A percentile compares a stretch with the other conserved stretches of the same genome.
Evolutionary conservation across 2,329 filamentous ascomycete species (phyloP).

Genomic region (Trichoderma brevicompactum): DNA sequence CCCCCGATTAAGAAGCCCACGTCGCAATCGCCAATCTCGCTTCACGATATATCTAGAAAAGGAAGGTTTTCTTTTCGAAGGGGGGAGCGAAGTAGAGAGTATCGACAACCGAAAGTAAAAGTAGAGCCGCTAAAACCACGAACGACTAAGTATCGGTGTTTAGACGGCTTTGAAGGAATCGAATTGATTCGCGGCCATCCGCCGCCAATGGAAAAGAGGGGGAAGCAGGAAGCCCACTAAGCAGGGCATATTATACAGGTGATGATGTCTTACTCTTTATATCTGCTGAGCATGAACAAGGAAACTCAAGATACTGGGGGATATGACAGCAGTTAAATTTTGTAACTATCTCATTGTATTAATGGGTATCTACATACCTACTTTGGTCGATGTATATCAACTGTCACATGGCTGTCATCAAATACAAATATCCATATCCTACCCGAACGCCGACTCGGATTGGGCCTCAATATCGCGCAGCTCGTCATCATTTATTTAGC

Average conservation of each 20-base stretch:
- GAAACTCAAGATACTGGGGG: not conserved
- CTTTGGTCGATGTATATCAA: slow-evolving; percentile 27
- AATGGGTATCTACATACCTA: slow-evolving; percentile 42
- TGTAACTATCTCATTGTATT: slow-evolving; percentile 33
- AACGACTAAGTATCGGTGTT: slow-evolving; percentile 37
- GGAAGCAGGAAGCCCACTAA: not conserved
- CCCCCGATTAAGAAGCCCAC: slow-evolving; percentile 31
- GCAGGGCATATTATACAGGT: not conserved
- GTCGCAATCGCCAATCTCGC: slow-evolving; percentile 37
- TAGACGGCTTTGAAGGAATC: slow-evolving; percentile 39
- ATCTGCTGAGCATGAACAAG: not conserved
- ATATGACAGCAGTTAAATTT: not conserved
- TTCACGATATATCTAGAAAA: slow-evolving; percentile 35
- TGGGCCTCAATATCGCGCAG: slow-evolving; percentile 30
- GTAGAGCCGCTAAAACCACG: not conserved
- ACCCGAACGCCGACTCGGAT: slow-evolving; percentile 42
- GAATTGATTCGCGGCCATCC: slow-evolving; percentile 33
- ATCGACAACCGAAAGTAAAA: slow-evolving; percentile 32
- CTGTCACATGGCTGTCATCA: slow-evolving; percentile 33
- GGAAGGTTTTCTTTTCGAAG: slow-evolving; percentile 38
- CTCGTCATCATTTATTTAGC: slow-evolving; percentile 57
- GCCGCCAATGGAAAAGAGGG: slow-evolving; percentile 29
- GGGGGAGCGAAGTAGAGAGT: slow-evolving; percentile 40
- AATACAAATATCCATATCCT: slow-evolving; percentile 36
- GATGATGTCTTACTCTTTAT: not conserved